These are phyloP conservation scores for Coemansia sp. DNA, from an alignment of 192 early-diverging fungal species.

Conservation along the genomic window DNA sequence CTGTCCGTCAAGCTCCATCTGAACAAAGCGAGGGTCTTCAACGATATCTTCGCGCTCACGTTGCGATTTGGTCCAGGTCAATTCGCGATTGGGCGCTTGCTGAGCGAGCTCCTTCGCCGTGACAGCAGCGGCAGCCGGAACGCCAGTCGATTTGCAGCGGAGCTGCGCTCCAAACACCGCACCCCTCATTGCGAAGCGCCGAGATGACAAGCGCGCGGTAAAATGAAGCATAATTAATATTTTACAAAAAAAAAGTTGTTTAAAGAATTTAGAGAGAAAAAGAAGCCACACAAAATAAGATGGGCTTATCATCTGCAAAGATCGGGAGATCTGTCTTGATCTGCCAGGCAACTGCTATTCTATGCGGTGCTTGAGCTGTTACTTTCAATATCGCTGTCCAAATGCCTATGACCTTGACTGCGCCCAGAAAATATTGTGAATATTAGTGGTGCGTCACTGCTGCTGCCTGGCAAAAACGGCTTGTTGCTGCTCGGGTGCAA, in stretches of 20 bases:
- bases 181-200: constrained; percentile 21
- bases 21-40: constrained; percentile 84
- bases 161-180: background rate
- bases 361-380: background rate
- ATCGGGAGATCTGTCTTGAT: background rate
- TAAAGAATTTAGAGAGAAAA: background rate
- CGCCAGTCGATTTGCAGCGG: constrained; percentile 52
- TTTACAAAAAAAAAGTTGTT: background rate
- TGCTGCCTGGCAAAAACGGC: no score
- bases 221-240: constrained; percentile 22
- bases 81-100: constrained; percentile 78
- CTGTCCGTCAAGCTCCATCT: constrained; percentile 80
- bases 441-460: no score
- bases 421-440: no score
- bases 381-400: no score
- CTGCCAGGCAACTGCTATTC: background rate
- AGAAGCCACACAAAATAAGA: background rate
- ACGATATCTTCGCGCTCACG: constrained; percentile 70
- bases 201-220: constrained; percentile 30
- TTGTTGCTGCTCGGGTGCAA: no score
- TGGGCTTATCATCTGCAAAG: background rate
- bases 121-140: constrained; percentile 13
- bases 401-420: no score
- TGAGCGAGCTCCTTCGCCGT: constrained; percentile 41
- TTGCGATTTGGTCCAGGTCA: constrained; percentile 81